These are phyloP conservation scores for Penicillium paxilli DNA, from an alignment of 495 filamentous ascomycete genomes.

Conservation along the genomic window DNA sequence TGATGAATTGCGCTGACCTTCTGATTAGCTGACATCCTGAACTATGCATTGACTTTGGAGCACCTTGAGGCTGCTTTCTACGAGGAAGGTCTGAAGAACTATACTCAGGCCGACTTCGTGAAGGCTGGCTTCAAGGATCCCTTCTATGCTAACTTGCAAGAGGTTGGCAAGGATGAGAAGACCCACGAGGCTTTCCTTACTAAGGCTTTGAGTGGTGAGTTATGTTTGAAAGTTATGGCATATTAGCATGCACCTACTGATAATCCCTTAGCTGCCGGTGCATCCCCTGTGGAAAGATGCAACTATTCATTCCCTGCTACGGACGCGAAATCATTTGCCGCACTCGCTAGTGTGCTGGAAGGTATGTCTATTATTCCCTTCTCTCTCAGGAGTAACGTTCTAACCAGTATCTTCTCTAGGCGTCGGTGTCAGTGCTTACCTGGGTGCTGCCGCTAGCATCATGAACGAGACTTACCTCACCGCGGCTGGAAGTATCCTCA, in stretches of 20 bases:
- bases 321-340: conserved; percentile 47
- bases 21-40: conserved; percentile 32
- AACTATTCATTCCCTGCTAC: conserved; percentile 58
- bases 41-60: conserved; percentile 35
- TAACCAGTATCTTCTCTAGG: conserved; percentile 21
- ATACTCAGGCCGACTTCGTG: conserved; percentile 49
- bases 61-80: conserved; percentile 51
- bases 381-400: background rate
- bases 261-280: conserved; percentile 37
- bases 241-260: background rate
- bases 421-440: conserved; percentile 58
- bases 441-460: conserved; percentile 61
- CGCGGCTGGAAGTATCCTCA: conserved; percentile 62
- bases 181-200: conserved; percentile 60
- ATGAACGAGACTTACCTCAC: conserved; percentile 52
- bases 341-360: conserved; percentile 55
- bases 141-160: conserved; percentile 54
- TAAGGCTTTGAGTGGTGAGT: conserved; percentile 42
- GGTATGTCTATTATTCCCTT: conserved; percentile 4
- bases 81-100: conserved; percentile 56
- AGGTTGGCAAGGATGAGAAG: conserved; percentile 54
- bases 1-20: background rate
- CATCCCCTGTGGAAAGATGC: conserved; percentile 50
- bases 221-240: background rate
- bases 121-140: conserved; percentile 47